phyloP scores from a whole-genome alignment of 441 rosid genomes.

The Rhodomyrtus psidioides region DNA sequence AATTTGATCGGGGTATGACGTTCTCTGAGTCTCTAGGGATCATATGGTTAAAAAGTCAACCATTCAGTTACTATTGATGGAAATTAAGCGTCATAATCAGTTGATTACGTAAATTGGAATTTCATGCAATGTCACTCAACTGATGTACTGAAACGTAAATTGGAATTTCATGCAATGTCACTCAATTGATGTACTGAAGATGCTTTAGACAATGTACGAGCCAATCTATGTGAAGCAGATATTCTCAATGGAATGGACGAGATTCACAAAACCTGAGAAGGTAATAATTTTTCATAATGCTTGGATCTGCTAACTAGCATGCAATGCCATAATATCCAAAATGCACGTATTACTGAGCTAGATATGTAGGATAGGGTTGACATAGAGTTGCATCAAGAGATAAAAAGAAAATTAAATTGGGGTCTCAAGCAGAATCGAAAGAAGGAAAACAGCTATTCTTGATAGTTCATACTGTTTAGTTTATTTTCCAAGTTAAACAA shows the following conservation, averaged over 20 bases:
- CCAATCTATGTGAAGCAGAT: neutral
- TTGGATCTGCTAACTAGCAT: neutral
- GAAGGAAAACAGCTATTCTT: fast-evolving
- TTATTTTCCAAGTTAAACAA: neutral
- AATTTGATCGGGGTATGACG: too few species aligned
- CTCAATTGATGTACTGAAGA: neutral
- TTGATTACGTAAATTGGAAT: neutral
- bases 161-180: neutral
- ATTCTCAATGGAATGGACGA: neutral
- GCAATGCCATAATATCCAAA: neutral
- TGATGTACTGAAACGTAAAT: neutral
- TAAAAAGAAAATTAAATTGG: neutral
- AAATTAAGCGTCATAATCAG: neutral
- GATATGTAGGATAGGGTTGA: neutral
- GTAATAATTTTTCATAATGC: neutral
- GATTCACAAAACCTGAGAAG: neutral
- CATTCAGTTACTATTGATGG: neutral
- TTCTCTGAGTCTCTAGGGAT: neutral
- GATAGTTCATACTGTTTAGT: neutral
- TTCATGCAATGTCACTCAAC: neutral
- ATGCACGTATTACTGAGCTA: neutral
- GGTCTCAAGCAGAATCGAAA: neutral
- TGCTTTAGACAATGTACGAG: neutral
- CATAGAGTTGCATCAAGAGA: neutral
- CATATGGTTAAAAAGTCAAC: neutral